These are phyloP conservation scores for Hypoxylon sp. DNA, from an alignment of 2,329 filamentous ascomycete genomes.

Conservation along the genomic window DNA sequence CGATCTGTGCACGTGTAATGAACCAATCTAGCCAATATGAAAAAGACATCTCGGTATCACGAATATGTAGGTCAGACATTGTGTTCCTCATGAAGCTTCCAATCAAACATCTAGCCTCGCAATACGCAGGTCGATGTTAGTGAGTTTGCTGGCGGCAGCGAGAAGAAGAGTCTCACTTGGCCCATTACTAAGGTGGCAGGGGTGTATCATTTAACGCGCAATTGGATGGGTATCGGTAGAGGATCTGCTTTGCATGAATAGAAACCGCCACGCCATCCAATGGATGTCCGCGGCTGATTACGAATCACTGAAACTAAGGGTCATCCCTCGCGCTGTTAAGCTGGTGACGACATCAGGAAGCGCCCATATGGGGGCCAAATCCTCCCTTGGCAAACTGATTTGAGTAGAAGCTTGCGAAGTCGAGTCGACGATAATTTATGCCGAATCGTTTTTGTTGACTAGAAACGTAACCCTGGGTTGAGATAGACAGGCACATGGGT, in stretches of 20 bases:
- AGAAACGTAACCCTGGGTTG: background rate
- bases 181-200: background rate
- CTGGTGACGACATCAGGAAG: conserved; percentile 27
- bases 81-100: conserved; percentile 25
- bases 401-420: conserved; percentile 12
- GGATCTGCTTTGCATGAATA: conserved; percentile 39
- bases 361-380: conserved; percentile 19
- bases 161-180: conserved; percentile 5
- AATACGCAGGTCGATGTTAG: background rate
- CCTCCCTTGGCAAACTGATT: conserved; percentile 19
- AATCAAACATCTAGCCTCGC: conserved; percentile 40
- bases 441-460: conserved; percentile 8
- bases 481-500: conserved; percentile 20
- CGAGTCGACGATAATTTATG: conserved; percentile 20
- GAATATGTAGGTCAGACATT: conserved; percentile 24
- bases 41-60: conserved; percentile 25
- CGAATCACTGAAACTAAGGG: conserved; percentile 19
- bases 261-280: conserved; percentile 20
- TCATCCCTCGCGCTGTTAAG: conserved; percentile 11
- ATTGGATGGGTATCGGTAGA: conserved; percentile 1
- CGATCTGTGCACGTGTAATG: conserved; percentile 6
- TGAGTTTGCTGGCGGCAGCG: conserved; percentile 8
- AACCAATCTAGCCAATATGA: conserved; percentile 29
- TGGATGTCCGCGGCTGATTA: conserved; percentile 36
- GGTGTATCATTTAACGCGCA: conserved; percentile 1